Evolutionary conservation across 768 basidiomycete genomes (phyloP), one percentile per base, ranked within the genome.

Genomic region (Mycena filopes): DNA sequence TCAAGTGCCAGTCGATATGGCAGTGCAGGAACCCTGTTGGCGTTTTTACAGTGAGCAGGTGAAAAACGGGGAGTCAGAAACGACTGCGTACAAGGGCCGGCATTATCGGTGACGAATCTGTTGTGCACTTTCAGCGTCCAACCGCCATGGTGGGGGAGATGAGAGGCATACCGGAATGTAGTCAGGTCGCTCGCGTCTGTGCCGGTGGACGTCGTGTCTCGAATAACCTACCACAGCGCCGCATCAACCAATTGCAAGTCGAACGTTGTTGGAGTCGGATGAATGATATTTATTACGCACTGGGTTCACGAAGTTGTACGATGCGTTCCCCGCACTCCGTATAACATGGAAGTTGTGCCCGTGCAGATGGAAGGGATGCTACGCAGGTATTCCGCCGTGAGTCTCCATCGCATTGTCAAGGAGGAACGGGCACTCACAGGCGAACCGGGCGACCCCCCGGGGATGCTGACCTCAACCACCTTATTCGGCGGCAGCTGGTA

Each of bases 181-280:
- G 77, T 75, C 36, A 72, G 71, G 26, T 77, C 75, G 33, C 21
- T 49, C 1, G 57, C 29, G 36, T 11, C 16, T 11, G 31, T 8
- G 2, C 81, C 80, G n/a, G 76, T 72, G 57, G 59, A 72, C 6
- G 87, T 81, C 1, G 84, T 85, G 71, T 91, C 89, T 51, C 89
- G 79, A 59, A 83, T 78, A 25, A 59, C 63, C 63, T 64, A 21
- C 7, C 9, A 13, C 5, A 36, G 1, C n/a, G 7, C 8, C 2
- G 15, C 23, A 7, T 38, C 16, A 36, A 28, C 9, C 2, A 20
- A 15, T 12, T n/a, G n/a, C n/a, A n/a, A n/a, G n/a, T n/a, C n/a
- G n/a, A n/a, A n/a, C n/a, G n/a, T n/a, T n/a, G n/a, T n/a, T n/a
- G n/a, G n/a, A n/a, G n/a, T n/a, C n/a, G n/a, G n/a, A n/a, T n/a